A percentile compares a stretch with the other conserved stretches of the same genome.
These are phyloP conservation scores for Gentiana straminea DNA, from an alignment of 257 asterid species.

Conservation along the genomic window DNA sequence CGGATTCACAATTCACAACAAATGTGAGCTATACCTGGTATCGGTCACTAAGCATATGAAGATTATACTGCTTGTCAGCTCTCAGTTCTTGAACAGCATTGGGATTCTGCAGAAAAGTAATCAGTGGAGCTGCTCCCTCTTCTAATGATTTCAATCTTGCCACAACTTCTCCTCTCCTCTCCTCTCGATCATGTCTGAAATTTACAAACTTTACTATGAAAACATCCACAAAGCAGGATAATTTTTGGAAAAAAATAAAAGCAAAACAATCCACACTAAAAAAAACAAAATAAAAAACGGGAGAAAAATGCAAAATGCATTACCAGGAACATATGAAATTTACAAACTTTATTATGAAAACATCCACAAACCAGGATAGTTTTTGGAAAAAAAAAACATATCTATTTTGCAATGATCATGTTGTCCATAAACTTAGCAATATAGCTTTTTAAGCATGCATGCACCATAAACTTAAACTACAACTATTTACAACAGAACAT, in stretches of 20 bases:
- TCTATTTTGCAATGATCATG: too few relatives aligned
- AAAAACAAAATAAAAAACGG: too few relatives aligned
- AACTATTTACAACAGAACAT: too few relatives aligned
- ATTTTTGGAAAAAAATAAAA: background rate
- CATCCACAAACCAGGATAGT: background rate
- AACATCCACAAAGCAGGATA: background rate
- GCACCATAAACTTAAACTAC: too few relatives aligned
- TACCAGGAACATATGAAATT: too few relatives aligned
- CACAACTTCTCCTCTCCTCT: conserved; percentile 88
- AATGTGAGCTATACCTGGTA: conserved; percentile 58
- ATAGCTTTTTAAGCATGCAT: too few relatives aligned
- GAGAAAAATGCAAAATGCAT: background rate
- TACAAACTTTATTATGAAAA: background rate
- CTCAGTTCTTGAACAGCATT: conserved; percentile 84
- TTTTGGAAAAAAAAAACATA: background rate
- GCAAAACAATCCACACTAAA: background rate
- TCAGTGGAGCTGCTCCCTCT: conserved; percentile 84
- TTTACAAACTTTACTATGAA: background rate
- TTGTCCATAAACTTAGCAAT: too few relatives aligned
- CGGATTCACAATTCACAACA: too few relatives aligned
- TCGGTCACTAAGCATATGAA: conserved; percentile 83
- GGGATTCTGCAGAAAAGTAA: conserved; percentile 76
- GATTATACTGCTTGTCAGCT: conserved; percentile 85
- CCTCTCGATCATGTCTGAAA: conserved; percentile 83
- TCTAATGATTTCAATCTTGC: conserved; percentile 81